A percentile compares a stretch with the other conserved stretches of the same genome.
These are phyloP conservation scores for Pseudomonodictys pantanalensis DNA, from an alignment of 495 filamentous ascomycete genomes.

Conservation along the genomic window DNA sequence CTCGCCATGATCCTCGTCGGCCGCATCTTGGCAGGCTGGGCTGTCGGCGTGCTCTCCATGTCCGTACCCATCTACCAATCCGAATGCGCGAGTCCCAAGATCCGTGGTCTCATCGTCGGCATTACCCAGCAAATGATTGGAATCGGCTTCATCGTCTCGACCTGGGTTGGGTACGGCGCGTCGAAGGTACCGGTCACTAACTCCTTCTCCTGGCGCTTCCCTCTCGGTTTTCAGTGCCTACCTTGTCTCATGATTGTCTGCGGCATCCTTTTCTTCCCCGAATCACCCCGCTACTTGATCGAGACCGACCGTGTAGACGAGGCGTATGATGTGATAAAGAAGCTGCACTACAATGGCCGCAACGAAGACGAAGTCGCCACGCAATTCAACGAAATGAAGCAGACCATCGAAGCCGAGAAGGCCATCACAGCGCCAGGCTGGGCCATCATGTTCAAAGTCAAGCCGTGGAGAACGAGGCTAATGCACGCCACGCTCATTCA, in stretches of 20 bases:
- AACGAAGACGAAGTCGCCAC: slow-evolving; percentile 58
- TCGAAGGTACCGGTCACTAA: slow-evolving; percentile 36
- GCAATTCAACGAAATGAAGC: slow-evolving; percentile 64
- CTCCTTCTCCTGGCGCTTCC: slow-evolving; percentile 58
- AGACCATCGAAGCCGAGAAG: slow-evolving; percentile 51
- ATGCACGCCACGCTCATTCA: slow-evolving; percentile 66
- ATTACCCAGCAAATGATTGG: slow-evolving; percentile 60
- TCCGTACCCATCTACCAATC: slow-evolving; percentile 50
- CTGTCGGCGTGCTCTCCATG: slow-evolving; percentile 50
- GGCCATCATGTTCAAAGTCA: slow-evolving; percentile 60
- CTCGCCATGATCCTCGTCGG: slow-evolving; percentile 58
- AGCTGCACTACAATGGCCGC: slow-evolving; percentile 58
- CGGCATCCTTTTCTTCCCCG: slow-evolving; percentile 57
- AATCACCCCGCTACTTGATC: slow-evolving; percentile 58
- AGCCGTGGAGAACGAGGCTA: slow-evolving; percentile 62
- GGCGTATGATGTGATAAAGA: slow-evolving; percentile 55
- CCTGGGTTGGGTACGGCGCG: slow-evolving; percentile 39
- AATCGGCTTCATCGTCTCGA: slow-evolving; percentile 48
- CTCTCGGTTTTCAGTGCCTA: slow-evolving; percentile 57
- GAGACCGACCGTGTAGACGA: slow-evolving; percentile 51
- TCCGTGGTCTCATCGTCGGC: slow-evolving; percentile 50
- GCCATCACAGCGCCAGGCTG: slow-evolving; percentile 69
- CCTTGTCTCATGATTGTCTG: slow-evolving; percentile 54
- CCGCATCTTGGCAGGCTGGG: slow-evolving; percentile 61
- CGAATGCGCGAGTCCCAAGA: slow-evolving; percentile 45